Conservation (phyloP, 2,329 filamentous ascomycete genomes). For the Beauveria scarabaeidicola region DNA sequence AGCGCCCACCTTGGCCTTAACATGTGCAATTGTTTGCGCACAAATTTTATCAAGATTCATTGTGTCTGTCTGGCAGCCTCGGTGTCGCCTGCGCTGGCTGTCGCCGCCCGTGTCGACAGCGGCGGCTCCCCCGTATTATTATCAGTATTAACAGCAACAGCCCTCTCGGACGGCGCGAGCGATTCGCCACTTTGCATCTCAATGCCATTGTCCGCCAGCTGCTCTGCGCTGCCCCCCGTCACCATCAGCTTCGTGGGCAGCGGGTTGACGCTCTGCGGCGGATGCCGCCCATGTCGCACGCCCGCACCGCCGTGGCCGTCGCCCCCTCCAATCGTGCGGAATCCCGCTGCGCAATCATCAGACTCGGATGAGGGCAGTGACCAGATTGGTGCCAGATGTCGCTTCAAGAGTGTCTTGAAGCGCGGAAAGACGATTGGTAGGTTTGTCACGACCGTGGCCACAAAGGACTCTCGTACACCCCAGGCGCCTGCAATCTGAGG, state of each 20-base stretch:
- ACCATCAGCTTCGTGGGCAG: slow-evolving; percentile 8
- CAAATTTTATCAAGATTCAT: no score
- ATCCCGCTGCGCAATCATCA: slow-evolving; percentile 1
- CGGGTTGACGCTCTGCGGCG: slow-evolving; percentile 1
- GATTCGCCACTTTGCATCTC: slow-evolving; percentile 1
- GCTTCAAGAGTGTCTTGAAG: slow-evolving; percentile 19
- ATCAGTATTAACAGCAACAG: background rate
- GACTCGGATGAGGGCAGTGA: slow-evolving; percentile 17
- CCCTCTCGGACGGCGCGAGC: background rate
- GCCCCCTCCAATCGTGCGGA: slow-evolving; percentile 8
- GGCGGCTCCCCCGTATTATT: background rate
- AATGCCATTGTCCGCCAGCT: slow-evolving; percentile 1
- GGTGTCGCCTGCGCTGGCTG: background rate
- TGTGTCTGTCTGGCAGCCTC: background rate
- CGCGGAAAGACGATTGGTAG: slow-evolving; percentile 25
- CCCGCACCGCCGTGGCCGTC: background rate
- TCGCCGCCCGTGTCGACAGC: background rate
- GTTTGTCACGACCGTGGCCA: slow-evolving; percentile 30
- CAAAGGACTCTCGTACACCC: slow-evolving; percentile 23
- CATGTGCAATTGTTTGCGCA: background rate
- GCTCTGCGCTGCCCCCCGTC: slow-evolving; percentile 7
- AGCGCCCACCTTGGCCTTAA: background rate
- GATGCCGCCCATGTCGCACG: background rate
- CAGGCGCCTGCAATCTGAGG: slow-evolving; percentile 9
- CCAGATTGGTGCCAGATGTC: slow-evolving; percentile 13